These are phyloP conservation scores for Omphalotus guepiniiformis DNA, from an alignment of 768 basidiomycete species.

Conservation along the genomic window DNA sequence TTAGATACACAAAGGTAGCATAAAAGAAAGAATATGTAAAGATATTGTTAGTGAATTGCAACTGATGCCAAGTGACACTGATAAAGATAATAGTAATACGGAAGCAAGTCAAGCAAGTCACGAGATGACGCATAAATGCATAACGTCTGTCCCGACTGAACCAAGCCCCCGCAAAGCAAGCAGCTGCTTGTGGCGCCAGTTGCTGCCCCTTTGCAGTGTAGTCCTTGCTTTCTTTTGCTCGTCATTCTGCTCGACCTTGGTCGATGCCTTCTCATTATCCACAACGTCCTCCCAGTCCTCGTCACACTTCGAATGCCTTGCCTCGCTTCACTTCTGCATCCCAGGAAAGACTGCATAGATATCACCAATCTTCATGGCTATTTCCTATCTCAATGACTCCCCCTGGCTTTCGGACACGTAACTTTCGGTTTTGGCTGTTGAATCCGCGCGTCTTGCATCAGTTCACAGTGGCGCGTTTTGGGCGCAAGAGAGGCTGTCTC, in stretches of 20 bases:
- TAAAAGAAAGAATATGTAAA: no score
- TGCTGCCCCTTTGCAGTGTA: no score
- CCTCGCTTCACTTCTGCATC: conserved; percentile 40
- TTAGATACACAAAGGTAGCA: no score
- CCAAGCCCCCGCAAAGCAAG: no score
- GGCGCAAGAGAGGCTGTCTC: conserved; percentile 37
- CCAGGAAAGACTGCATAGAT: conserved; percentile 60
- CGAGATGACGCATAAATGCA: no score
- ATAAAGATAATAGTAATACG: no score
- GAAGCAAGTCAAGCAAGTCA: no score
- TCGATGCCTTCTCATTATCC: background rate
- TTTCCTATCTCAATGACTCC: conserved; percentile 55
- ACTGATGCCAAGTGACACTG: no score
- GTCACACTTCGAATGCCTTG: background rate
- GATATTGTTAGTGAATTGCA: no score
- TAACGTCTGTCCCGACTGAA: no score
- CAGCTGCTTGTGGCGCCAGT: no score
- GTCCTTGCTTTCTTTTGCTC: background rate
- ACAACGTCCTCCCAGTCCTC: background rate
- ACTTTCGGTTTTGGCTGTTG: conserved; percentile 51
- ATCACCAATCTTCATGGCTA: conserved; percentile 54
- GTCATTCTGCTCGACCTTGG: no score
- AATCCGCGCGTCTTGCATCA: conserved; percentile 61
- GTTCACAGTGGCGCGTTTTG: conserved; percentile 51
- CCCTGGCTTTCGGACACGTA: conserved; percentile 53